These are phyloP conservation scores for Isoetes engelmannii DNA, from an alignment of 83 land plant genomes.

Conservation along the genomic window DNA sequence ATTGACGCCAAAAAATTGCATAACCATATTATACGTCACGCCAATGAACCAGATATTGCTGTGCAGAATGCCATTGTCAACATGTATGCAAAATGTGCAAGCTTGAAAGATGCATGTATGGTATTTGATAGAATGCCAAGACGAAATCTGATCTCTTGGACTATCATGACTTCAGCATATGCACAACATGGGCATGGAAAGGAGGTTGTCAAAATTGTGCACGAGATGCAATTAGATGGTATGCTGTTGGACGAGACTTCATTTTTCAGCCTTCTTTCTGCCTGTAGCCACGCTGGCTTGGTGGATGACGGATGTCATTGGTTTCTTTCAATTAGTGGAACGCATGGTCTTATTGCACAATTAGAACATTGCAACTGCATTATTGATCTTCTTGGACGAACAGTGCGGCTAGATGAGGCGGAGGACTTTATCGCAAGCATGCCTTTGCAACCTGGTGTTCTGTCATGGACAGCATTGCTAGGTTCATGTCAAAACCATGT, in stretches of 20 bases:
- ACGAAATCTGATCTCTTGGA: conserved; percentile 23
- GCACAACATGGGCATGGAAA: conserved; percentile 18
- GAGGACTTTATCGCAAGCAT: conserved; percentile 11
- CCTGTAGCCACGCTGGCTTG: conserved; percentile 1
- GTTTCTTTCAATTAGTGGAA: conserved; percentile 19
- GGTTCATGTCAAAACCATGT: conserved; percentile 13
- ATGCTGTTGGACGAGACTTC: conserved; percentile 14
- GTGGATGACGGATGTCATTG: conserved; percentile 11
- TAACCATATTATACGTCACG: not conserved
- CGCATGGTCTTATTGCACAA: conserved; percentile 17
- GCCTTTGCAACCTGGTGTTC: conserved; percentile 20
- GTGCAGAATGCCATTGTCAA: conserved; percentile 28
- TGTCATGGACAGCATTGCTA: conserved; percentile 19
- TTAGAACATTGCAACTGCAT: conserved; percentile 22
- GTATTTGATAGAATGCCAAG: conserved; percentile 17
- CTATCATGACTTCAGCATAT: conserved; percentile 15
- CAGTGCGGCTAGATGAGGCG: conserved; percentile 16
- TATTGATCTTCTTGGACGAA: conserved; percentile 22
- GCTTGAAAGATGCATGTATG: conserved; percentile 23
- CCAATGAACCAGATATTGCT: conserved; percentile 12
- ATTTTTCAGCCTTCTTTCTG: conserved; percentile 8
- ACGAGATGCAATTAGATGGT: not conserved
- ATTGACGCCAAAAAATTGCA: too few relatives aligned
- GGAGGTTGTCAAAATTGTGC: conserved; percentile 12
- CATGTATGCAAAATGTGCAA: conserved; percentile 29